These are phyloP conservation scores for Albophoma yamanashiensis DNA, from an alignment of 2,329 filamentous ascomycete species.

Conservation along the genomic window DNA sequence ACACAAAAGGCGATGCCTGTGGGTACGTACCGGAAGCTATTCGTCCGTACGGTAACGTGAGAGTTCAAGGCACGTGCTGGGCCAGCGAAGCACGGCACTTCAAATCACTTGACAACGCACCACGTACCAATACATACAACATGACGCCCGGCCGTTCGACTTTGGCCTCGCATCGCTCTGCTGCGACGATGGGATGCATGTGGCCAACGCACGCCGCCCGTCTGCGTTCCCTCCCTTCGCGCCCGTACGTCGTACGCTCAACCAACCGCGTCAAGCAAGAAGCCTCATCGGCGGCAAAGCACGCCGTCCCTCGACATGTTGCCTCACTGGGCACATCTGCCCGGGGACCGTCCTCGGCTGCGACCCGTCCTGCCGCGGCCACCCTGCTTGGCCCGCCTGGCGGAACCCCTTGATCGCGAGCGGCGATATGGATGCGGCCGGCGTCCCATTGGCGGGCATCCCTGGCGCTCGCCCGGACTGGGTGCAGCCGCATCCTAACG, in stretches of 20 bases:
- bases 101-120: neutral
- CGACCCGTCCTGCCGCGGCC: neutral
- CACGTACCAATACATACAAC: neutral
- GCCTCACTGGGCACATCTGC: neutral
- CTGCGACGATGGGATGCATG: neutral
- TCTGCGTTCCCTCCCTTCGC: neutral
- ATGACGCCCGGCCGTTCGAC: neutral
- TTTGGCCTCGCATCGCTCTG: neutral
- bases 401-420: neutral
- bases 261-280: neutral
- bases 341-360: neutral
- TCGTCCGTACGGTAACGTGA: neutral
- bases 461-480: neutral
- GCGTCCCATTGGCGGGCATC: neutral
- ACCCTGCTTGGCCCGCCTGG: neutral
- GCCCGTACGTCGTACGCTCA: neutral
- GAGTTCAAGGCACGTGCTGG: neutral
- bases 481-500: neutral
- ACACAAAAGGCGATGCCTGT: neutral
- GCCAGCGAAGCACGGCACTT: neutral
- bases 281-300: neutral
- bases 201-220: neutral
- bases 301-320: neutral
- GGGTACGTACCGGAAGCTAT: neutral
- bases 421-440: neutral